Base-by-base conservation (phyloP, 768 basidiomycete species). In the Lyophyllum shimeji region DNA sequence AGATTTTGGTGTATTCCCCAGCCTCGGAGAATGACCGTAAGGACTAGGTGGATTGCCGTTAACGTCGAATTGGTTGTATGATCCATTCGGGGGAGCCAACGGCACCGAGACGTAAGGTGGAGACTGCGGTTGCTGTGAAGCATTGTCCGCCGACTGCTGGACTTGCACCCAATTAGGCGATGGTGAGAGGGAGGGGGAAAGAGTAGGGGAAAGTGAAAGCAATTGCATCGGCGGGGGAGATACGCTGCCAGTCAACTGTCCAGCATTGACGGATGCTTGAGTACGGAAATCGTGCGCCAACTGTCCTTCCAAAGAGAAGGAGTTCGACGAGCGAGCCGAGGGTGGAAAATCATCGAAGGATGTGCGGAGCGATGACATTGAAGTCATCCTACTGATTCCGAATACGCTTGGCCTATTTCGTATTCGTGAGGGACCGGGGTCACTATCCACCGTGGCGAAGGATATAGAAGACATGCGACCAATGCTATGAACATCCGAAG, bases 401-500 rank as follows among this genome's bases (percentile, higher is more conserved):
- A 84, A 82, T 54, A 84, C 64, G 63, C 82, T 81, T 8, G 85
- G 82, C 58, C 85, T 80, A 65, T 80, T 78, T 60, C 86, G 83
- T 66, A 84, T 69, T 57, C 85, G 81, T 46, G 82, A 73, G 7
- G 90, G 91, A 0, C 92, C 91, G 47, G 92, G 91, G 66, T 94
- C 92, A 61, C 89, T 91, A 66, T 93, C 90, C 50, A 90, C 89
- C 4, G 92, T 90, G 23, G 86, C 83, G 65, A 90, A 89, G 18
- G 91, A 94, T 63, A 90, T 83, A 31, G 84, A 82, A 6, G 90
- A 93, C 77, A 88, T 81, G 53, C 84, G 84, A 40, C 86, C 81
- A 51, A 84, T 75, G 67, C 85, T 89, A 61, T 88, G 88, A 27
- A 94, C 77, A 62, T 94, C 93, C 46, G 90, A 92, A 25, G 89